These are phyloP conservation scores for Calonectria henricotiae DNA, from an alignment of 2,329 filamentous ascomycete genomes.

Conservation along the genomic window DNA sequence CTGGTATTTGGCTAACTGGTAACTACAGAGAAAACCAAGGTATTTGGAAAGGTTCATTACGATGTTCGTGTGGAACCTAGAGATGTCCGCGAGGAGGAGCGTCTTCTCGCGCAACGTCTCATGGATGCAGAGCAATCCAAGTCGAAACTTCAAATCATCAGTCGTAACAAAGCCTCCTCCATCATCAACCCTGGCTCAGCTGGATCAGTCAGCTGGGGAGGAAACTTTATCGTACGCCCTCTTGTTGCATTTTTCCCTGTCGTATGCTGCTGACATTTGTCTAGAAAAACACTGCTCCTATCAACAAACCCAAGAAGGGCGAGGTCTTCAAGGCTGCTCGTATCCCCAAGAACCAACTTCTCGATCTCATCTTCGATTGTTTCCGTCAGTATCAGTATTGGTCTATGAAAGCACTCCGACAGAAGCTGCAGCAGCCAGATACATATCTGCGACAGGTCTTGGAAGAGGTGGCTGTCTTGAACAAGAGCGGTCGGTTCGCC, in stretches of 20 bases:
- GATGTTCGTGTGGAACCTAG: constrained; percentile 84
- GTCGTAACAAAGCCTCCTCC: constrained; percentile 66
- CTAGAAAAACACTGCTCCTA: constrained; percentile 69
- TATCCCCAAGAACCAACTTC: constrained; percentile 89
- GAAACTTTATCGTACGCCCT: constrained; percentile 72
- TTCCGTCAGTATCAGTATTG: constrained; percentile 93
- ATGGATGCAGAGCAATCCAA: constrained; percentile 67
- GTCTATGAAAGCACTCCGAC: constrained; percentile 90
- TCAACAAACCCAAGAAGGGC: constrained; percentile 73
- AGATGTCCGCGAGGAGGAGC: constrained; percentile 79
- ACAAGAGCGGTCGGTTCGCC: constrained; percentile 87
- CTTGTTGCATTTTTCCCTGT: background rate
- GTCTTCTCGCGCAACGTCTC: constrained; percentile 74
- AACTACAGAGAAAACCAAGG: constrained; percentile 81
- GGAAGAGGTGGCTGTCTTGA: constrained; percentile 85
- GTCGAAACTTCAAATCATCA: constrained; percentile 67
- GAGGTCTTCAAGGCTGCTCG: constrained; percentile 88
- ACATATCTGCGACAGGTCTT: constrained; percentile 91
- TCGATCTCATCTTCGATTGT: constrained; percentile 87
- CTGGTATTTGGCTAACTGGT: constrained; percentile 44
- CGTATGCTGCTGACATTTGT: constrained; percentile 43
- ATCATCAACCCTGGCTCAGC: constrained; percentile 71
- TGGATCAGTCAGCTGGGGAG: constrained; percentile 59
- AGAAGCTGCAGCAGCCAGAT: constrained; percentile 87
- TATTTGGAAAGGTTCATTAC: constrained; percentile 81